Base-by-base conservation (phyloP, 2,329 filamentous ascomycete genomes). In the Fusarium veterinarium region DNA sequence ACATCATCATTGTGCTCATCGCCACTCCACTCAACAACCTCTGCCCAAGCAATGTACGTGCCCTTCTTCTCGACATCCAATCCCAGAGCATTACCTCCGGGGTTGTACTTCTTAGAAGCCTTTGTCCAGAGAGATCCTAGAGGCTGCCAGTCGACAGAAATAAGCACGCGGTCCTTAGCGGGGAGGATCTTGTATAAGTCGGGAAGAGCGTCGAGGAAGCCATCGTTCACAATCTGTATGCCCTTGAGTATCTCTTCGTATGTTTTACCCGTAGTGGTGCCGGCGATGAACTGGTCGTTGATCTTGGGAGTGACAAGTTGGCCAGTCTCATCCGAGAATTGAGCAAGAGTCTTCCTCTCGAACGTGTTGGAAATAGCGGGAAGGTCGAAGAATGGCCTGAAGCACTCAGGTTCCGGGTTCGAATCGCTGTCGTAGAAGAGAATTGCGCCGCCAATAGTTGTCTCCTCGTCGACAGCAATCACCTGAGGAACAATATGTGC, bases 381-480 rank as follows among this genome's bases (percentile, higher is more conserved):
- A 3, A 73, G 45, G 9, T 71, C 62, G 8, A 73, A 73, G 8
- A 73, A 73, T 1, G 70, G 66, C 0, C 65, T 42, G 11, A 73
- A 73, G 46, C 71, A 73, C 4, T 73, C 62, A 1, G 71, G 71
- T 5, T 73, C 60, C 0, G 71, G 28, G 6, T 61, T 10, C 0
- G 53, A 71, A 5, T 71, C 70, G n/a, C 71, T 73, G 8, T 73
- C 66, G 6, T 73, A 73, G 16, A 60, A 73, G 6, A 73, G 61
- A 14, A 73, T 73, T 4, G 55, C 71, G 0, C 48, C 70, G 1
- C 71, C 70, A 35, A 73, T 67, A 5, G 35, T 73, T 0, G 70
- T 73, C 30, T 67, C 10, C 12, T 73, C 70, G 4, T 73, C 70
- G 1, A 64, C 62, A 0, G 71, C 71, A 20, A 73, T 69, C 0